phyloP scores from a whole-genome alignment of 306 rosid species.

The Styphnolobium japonicum region DNA sequence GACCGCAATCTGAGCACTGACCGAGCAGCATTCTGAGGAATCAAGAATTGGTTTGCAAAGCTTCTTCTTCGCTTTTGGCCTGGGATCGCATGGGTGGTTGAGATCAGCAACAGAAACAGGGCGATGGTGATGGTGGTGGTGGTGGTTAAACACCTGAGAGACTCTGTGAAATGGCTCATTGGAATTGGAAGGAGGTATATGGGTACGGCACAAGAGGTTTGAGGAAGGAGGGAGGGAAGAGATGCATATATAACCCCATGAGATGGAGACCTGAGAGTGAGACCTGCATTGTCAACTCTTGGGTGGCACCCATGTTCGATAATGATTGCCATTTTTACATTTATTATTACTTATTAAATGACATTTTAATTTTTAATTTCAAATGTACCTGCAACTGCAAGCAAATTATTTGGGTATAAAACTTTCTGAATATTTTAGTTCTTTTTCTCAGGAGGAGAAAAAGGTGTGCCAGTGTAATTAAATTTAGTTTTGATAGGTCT shows the following conservation, averaged over 20 bases:
- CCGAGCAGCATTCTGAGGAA: constrained; percentile 72
- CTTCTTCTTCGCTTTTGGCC: neutral
- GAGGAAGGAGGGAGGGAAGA: neutral
- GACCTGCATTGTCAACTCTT: constrained; percentile 41
- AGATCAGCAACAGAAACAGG: constrained; percentile 23
- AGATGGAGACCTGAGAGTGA: neutral
- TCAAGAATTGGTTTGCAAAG: constrained; percentile 49
- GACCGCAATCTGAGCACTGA: constrained; percentile 38
- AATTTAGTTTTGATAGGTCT: too few relatives aligned
- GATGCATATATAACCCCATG: constrained; percentile 3
- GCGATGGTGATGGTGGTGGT: neutral
- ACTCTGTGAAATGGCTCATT: neutral
- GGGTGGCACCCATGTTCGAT: constrained; percentile 93
- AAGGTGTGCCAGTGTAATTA: too few relatives aligned
- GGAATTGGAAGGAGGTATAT: too few relatives aligned
- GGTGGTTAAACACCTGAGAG: neutral
- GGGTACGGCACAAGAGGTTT: neutral
- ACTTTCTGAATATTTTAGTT: too few relatives aligned
- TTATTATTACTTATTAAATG: neutral
- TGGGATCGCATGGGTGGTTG: constrained; percentile 22
- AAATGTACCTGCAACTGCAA: neutral
- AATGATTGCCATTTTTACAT: constrained; percentile 46
- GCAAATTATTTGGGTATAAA: too few relatives aligned
- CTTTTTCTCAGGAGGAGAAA: too few relatives aligned
- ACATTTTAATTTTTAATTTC: neutral